These are phyloP conservation scores for Davidsoniella australis DNA, from an alignment of 2,329 filamentous ascomycete species.

Conservation along the genomic window DNA sequence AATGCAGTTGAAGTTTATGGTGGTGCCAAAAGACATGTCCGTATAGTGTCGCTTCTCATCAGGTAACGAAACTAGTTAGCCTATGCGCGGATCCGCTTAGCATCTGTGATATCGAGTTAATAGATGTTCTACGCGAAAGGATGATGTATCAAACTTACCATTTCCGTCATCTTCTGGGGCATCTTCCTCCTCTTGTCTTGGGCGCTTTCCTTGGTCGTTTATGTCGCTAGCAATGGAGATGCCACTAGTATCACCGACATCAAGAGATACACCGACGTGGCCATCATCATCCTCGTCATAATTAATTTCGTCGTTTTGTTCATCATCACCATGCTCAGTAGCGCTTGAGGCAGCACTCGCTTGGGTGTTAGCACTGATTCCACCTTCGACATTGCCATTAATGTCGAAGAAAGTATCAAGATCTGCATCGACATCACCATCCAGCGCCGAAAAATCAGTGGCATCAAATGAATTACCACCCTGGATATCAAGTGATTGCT, in stretches of 20 bases:
- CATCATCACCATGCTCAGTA: constrained; percentile 12
- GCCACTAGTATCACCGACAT: constrained; percentile 9
- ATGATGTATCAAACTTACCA: constrained; percentile 6
- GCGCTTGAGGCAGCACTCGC: constrained; percentile 7
- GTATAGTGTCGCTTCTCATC: not conserved
- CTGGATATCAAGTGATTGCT: constrained; percentile 3
- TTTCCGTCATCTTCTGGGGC: constrained; percentile 2
- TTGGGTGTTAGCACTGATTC: not conserved
- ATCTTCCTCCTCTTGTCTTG: constrained; percentile 4
- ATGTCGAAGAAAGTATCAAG: constrained; percentile 8
- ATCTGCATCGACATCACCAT: constrained; percentile 6
- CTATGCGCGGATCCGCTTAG: constrained; percentile 8
- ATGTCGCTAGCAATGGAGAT: constrained; percentile 9
- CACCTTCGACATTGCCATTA: not conserved
- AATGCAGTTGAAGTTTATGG: not conserved
- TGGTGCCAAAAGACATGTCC: not conserved
- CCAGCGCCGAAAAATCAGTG: constrained; percentile 4
- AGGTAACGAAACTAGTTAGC: not conserved
- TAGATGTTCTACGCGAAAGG: not conserved
- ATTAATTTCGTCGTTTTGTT: constrained; percentile 11
- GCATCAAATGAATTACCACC: constrained; percentile 6
- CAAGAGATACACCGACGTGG: constrained; percentile 7
- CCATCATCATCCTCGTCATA: constrained; percentile 12
- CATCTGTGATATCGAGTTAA: constrained; percentile 1
- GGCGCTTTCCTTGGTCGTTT: constrained; percentile 11